Evolutionary conservation across 768 basidiomycete genomes (phyloP).

Genomic region (Tulasnella sp.): DNA sequence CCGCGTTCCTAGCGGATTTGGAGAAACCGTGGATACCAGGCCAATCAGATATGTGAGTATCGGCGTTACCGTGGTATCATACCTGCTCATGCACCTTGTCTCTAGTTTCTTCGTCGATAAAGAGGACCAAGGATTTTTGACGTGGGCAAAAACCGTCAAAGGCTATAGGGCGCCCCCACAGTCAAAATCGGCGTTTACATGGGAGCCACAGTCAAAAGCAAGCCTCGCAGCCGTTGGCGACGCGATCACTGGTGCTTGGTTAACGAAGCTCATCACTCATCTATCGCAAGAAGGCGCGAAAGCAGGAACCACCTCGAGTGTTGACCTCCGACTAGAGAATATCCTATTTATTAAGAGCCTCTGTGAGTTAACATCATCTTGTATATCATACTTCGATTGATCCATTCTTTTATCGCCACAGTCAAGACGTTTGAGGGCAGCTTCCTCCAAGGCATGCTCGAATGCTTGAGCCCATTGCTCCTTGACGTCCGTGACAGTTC

Average conservation of each 20-base stretch:
- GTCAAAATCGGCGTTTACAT: conserved; percentile 33
- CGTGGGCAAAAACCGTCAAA: conserved; percentile 56
- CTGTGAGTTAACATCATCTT: conserved; percentile 27
- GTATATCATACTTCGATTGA: background rate
- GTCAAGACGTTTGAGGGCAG: conserved; percentile 56
- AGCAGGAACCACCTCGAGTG: conserved; percentile 27
- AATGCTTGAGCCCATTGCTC: conserved; percentile 37
- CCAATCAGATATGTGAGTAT: background rate
- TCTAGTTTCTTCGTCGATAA: conserved; percentile 53
- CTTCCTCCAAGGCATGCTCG: conserved; percentile 42
- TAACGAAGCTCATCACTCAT: conserved; percentile 46
- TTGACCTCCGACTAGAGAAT: conserved; percentile 47
- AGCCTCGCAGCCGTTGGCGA: conserved; percentile 42
- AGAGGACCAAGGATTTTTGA: conserved; percentile 63
- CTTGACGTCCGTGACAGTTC: background rate
- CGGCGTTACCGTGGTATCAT: background rate
- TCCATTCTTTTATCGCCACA: conserved; percentile 23
- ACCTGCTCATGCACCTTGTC: conserved; percentile 23
- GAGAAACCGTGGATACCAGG: conserved; percentile 30
- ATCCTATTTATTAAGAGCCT: conserved; percentile 40
- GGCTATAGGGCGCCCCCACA: conserved; percentile 41
- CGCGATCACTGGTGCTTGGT: conserved; percentile 45
- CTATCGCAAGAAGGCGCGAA: conserved; percentile 73
- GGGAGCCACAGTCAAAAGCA: conserved; percentile 46
- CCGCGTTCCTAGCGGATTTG: conserved; percentile 41